Conservation (phyloP, 2,329 filamentous ascomycete genomes). For the Botrytis squamosa region DNA sequence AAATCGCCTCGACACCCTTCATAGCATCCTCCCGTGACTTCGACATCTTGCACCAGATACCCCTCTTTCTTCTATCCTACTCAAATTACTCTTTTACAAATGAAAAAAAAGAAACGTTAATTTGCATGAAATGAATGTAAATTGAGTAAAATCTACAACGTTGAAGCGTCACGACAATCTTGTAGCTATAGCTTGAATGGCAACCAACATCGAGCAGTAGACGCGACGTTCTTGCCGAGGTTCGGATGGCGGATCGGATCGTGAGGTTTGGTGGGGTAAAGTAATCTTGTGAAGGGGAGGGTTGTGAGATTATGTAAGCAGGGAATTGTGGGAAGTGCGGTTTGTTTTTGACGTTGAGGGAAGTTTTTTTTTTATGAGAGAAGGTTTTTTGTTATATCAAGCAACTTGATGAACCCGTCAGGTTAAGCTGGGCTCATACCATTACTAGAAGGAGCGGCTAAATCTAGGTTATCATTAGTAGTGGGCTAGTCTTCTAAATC, state of each 20-base stretch:
- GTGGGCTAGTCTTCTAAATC: not conserved
- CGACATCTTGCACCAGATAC: constrained; percentile 18
- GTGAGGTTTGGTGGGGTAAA: not conserved
- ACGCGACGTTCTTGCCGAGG: not conserved
- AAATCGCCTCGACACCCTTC: constrained; percentile 34
- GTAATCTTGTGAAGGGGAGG: too few species aligned
- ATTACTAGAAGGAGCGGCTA: rapidly evolving
- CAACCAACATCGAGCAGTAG: not conserved
- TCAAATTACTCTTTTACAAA: too few species aligned
- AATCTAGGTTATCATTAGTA: not conserved
- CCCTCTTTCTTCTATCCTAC: not conserved
- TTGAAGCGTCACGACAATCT: not conserved
- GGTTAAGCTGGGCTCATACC: not conserved
- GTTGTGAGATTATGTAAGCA: too few species aligned
- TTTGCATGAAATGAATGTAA: not conserved
- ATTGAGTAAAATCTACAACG: not conserved
- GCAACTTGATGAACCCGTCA: too few species aligned
- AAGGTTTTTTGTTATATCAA: not conserved
- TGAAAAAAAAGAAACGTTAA: too few species aligned
- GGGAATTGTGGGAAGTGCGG: too few species aligned
- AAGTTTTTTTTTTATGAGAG: not conserved
- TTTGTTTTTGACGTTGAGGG: not conserved
- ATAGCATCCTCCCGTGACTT: constrained; percentile 29
- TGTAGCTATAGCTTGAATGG: not conserved
- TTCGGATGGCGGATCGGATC: not conserved